These are phyloP conservation scores for Cryptosporidium xiaoi DNA, from an alignment of 169 alveolate species.

Conservation along the genomic window DNA sequence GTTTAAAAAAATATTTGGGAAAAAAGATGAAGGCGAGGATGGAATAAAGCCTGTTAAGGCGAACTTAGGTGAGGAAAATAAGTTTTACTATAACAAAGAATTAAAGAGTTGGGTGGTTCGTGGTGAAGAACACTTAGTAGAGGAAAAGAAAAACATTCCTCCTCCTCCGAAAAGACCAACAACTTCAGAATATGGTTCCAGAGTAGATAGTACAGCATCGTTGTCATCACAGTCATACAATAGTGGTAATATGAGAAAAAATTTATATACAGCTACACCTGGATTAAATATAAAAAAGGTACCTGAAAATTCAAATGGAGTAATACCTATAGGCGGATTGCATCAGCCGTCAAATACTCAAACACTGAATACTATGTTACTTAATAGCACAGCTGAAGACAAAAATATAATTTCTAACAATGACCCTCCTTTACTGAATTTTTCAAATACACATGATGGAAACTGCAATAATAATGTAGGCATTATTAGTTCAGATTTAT, in stretches of 20 bases:
- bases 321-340: constrained; percentile 35
- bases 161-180: constrained; percentile 63
- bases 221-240: constrained; percentile 20
- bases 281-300: constrained; percentile 45
- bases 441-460: background rate
- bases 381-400: background rate
- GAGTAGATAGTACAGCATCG: constrained; percentile 32
- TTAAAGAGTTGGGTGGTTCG: constrained; percentile 69
- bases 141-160: constrained; percentile 47
- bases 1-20: constrained; percentile 67
- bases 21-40: constrained; percentile 60
- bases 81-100: constrained; percentile 54
- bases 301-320: constrained; percentile 3
- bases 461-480: background rate
- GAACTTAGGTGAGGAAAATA: constrained; percentile 66
- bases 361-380: background rate
- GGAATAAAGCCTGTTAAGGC: constrained; percentile 65
- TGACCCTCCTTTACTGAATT: background rate
- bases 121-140: constrained; percentile 66
- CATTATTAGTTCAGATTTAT: background rate
- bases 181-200: constrained; percentile 41
- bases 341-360: background rate
- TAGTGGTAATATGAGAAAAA: constrained; percentile 15
- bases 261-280: constrained; percentile 55
- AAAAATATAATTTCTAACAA: background rate